Evolutionary conservation across 257 asterid genomes (phyloP), one percentile per base, ranked within the genome.

Genomic region (Salvia miltiorrhiza): DNA sequence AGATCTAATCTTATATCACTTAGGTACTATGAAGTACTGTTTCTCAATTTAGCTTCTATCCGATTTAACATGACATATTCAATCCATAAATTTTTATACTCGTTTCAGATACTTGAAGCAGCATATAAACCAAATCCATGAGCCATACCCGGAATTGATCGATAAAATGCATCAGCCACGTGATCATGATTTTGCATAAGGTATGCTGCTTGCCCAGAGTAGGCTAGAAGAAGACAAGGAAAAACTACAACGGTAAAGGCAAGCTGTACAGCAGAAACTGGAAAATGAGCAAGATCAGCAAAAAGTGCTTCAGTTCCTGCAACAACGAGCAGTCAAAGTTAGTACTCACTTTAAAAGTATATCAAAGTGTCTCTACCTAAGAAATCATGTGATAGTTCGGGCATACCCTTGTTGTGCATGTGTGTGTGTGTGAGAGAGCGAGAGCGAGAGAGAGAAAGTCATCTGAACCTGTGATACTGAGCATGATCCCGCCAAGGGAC

Each of bases 231-330:
- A 78, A 93, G 99, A 81, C 96, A 93, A 70, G 99, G 99, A 76
- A 93, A 93, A 65, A 93, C 97, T 16, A 93, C 53, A 21, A 71
- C 79, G 1, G 96, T 93, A 79, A 93, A 93, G 58, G 99, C 99
- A 56, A 93, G 96, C 87, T 90, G 99, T 77, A 93, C 65, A 35
- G 99, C 95, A 23, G 96, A 72, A 73, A 93, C 89, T 0, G 97
- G 99, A 74, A 93, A 93, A 84, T 93, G 93, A 68, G 92, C 88
- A 55, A 93, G 93, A 80, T 93, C 99, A 44, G 99, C 99, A 76
- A 93, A 93, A 62, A 93, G 97, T 61, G 99, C 97, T 84, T 93
- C 99, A 0, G 96, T 93, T 69, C 99, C 99, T 93, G 90, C 82
- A 88, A 70, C 47, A 63, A 53, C 7, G 40, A 67, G 53, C 72